Evolutionary conservation across 176 grass and related monocot genomes (phyloP), one percentile per base, ranked within the genome.

Genomic region (Cocos nucifera): DNA sequence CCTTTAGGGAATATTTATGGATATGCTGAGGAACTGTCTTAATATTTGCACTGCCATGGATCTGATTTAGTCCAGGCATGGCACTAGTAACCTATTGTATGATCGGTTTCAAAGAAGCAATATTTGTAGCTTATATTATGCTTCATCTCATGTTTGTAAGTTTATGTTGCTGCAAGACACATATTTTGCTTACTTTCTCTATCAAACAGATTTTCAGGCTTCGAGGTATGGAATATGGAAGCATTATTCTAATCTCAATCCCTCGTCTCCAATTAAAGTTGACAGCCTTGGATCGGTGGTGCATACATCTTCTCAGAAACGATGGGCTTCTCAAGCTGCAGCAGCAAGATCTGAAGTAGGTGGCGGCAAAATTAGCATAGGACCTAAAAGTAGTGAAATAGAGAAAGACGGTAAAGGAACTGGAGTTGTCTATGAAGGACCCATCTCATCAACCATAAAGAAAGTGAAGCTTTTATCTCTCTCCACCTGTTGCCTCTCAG

Each of bases 391-490:
- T 22, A 87, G 79, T 63, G 71, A 76, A 77, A 58, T 64, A 22
- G 75, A 83, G 65, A 80, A 85, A 60, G 85, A 85, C 2, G 60
- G 50, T 2, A 72, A 85, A 4, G 87, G 83, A 29, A 55, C 58
- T 19, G 61, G 39, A 2, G 69, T 88, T 5, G 76, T 92, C 28
- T 98, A 98, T 22, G 25, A 82, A 51, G 93, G 93, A 19, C 87
- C 93, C 3, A 92, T 98, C 66, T 88, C 93, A n/a, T 92, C 93
- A 19, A 92, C 84, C 56, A 86, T 98, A 62, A 92, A 92, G 77
- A 98, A 98, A 92, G 93, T 98, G 49, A 98, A 98, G 74, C 84
- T 98, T 55, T 81, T 98, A 50, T 98, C 93, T 23, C 84, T 98
- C 6, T 98, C 93, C 25, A 98, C 93, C 68, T 92, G 87, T 56